Conservation (phyloP, 805 yeast genomes). For the Kockiozyma suomiensis region DNA sequence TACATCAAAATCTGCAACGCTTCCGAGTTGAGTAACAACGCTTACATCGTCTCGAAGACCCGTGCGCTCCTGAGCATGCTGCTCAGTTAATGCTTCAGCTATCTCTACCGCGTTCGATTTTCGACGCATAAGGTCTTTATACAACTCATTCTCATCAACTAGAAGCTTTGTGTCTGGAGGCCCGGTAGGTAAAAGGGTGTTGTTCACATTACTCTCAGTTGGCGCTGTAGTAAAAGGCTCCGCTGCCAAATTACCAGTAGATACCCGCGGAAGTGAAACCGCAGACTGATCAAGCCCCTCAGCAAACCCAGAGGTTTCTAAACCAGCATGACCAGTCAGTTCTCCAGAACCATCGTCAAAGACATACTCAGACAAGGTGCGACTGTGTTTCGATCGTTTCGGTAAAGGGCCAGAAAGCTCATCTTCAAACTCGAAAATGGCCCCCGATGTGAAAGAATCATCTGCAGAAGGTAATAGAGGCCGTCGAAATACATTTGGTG, state of each 20-base stretch:
- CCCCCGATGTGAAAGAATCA: constrained; percentile 31
- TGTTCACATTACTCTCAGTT: background rate
- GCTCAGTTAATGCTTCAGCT: background rate
- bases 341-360: constrained; percentile 1
- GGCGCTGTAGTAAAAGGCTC: background rate
- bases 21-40: constrained; percentile 30
- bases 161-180: constrained; percentile 3
- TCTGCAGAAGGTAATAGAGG: constrained; percentile 25
- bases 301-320: background rate
- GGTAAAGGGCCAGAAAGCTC: constrained; percentile 31
- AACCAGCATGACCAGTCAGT: background rate
- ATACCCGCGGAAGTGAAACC: background rate
- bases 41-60: constrained; percentile 17
- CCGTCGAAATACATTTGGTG: constrained; percentile 24
- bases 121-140: constrained; percentile 18
- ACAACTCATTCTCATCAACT: constrained; percentile 26
- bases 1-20: constrained; percentile 15
- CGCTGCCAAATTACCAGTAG: background rate
- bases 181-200: background rate
- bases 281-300: background rate
- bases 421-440: constrained; percentile 28
- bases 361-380: constrained; percentile 16
- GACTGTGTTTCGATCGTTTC: constrained; percentile 22
- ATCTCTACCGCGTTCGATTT: constrained; percentile 8
- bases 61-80: background rate